Base-by-base conservation (phyloP, 2,329 filamentous ascomycete species). In the Pseudogymnoascus sp. region DNA sequence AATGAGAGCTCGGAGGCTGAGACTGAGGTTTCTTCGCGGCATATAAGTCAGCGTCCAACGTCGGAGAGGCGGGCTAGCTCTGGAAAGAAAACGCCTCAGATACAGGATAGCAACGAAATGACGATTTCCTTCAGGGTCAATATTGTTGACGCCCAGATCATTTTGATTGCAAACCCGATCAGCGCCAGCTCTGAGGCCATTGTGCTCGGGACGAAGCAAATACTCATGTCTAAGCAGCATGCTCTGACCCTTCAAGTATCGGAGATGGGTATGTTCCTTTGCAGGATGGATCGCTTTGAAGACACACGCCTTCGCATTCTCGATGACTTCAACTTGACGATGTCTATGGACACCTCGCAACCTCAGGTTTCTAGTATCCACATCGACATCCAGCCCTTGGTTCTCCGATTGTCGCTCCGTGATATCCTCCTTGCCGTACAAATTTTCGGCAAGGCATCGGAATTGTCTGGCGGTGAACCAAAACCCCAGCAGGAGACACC, bases 261-360 rank as follows among this genome's bases (percentile, higher is more conserved):
- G 6, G 88, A 97, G 72, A 85, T 97, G 62, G 95, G 95, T 69
- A 99, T 99, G 95, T 99, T 97, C 74, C 76, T 99, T 33, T 99
- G 96, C 73, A 89, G 95, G 11, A 99, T 99, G 95, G 96, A 99
- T 75, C 90, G 87, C 67, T 97, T 97, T 69, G 93, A 99, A 69
- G 92, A 90, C 3, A 93, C 88, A 42, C 86, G 91, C 38, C 81
- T 99, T 56, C 87, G 95, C 16, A 96, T 99, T 65, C 84, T 99
- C 33, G 96, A 99, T 72, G 93, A 99, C 75, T 99, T 99, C 74
- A 96, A 92, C 2, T 80, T 97, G 8, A 90, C 95, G 67, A 81
- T 96, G 70, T 95, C 91, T 2, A 86, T 99, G 79, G 93, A 99
- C 71, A 84, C 75, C 66, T 86, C 84, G 0, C 77, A 79, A 60